Conservation (phyloP, 352 stramenopile genomes). For the Vaucheria bursata region DNA sequence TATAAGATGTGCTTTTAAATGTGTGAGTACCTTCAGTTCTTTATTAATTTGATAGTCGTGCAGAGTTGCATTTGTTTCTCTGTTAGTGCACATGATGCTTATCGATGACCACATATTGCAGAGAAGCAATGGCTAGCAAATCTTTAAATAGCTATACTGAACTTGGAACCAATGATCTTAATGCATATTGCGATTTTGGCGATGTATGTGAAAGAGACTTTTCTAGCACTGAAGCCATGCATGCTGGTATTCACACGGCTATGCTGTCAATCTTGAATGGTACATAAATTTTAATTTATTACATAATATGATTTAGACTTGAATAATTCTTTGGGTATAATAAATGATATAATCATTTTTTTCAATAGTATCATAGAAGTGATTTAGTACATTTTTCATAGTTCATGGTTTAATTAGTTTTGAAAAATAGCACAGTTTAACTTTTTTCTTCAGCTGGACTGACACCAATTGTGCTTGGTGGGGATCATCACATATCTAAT, state of each 20-base stretch:
- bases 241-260: not conserved
- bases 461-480: constrained; percentile 13
- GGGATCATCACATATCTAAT: constrained; percentile 34
- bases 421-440: not conserved
- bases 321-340: too few relatives aligned
- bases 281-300: too few relatives aligned
- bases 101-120: too few relatives aligned
- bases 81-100: not conserved
- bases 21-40: too few relatives aligned
- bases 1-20: too few relatives aligned
- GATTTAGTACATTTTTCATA: too few relatives aligned
- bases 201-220: not conserved
- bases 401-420: too few relatives aligned
- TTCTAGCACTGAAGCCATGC: not conserved
- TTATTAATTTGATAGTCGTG: too few relatives aligned
- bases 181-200: not conserved
- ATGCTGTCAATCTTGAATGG: not conserved
- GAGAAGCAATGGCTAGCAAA: not conserved
- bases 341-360: too few relatives aligned
- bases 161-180: not conserved
- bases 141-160: not conserved
- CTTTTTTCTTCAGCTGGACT: not conserved
- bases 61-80: not conserved
- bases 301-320: too few relatives aligned
- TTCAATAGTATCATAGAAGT: too few relatives aligned